Percentiles rank a stretch among this genome's conserved stretches.
These are phyloP conservation scores for Leccinum subtestaceum DNA, from an alignment of 768 basidiomycete species.

Conservation along the genomic window DNA sequence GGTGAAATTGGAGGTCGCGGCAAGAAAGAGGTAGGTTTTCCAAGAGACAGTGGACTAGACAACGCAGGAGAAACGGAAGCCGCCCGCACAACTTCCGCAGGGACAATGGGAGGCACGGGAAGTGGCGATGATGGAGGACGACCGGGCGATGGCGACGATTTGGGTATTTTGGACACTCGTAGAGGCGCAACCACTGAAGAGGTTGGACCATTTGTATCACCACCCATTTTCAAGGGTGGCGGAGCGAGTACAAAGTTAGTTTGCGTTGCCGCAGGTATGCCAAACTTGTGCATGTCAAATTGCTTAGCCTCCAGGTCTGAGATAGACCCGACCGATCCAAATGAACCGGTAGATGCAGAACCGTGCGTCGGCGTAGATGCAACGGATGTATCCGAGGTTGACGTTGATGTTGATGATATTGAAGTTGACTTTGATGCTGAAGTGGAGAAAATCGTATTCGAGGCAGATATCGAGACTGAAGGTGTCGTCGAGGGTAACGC, in stretches of 20 bases:
- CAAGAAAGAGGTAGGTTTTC: slow-evolving; percentile 8
- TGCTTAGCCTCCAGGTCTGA: slow-evolving; percentile 21
- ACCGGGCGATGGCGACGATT: slow-evolving; percentile 16
- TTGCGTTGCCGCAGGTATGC: slow-evolving; percentile 1
- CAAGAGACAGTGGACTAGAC: slow-evolving; percentile 12
- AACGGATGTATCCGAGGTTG: slow-evolving; percentile 13
- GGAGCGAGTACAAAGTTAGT: slow-evolving; percentile 24
- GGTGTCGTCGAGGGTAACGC: background rate
- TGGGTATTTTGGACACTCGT: slow-evolving; percentile 27
- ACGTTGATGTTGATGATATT: slow-evolving; percentile 15
- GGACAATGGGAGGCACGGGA: background rate
- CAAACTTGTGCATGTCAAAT: slow-evolving; percentile 17
- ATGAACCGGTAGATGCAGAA: slow-evolving; percentile 11
- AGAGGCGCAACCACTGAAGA: slow-evolving; percentile 24
- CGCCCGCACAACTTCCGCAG: slow-evolving; percentile 5
- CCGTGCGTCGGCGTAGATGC: slow-evolving; percentile 17
- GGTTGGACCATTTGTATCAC: background rate
- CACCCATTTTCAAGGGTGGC: slow-evolving; percentile 23
- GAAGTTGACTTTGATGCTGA: slow-evolving; percentile 19
- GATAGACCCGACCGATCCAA: slow-evolving; percentile 20
- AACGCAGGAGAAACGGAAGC: slow-evolving; percentile 13
- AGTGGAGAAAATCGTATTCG: slow-evolving; percentile 6
- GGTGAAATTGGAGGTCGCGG: slow-evolving; percentile 1
- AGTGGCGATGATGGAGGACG: slow-evolving; percentile 18
- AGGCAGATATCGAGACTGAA: background rate